Base-by-base conservation (phyloP, 495 filamentous ascomycete species). In the Penicillium samsonianum region DNA sequence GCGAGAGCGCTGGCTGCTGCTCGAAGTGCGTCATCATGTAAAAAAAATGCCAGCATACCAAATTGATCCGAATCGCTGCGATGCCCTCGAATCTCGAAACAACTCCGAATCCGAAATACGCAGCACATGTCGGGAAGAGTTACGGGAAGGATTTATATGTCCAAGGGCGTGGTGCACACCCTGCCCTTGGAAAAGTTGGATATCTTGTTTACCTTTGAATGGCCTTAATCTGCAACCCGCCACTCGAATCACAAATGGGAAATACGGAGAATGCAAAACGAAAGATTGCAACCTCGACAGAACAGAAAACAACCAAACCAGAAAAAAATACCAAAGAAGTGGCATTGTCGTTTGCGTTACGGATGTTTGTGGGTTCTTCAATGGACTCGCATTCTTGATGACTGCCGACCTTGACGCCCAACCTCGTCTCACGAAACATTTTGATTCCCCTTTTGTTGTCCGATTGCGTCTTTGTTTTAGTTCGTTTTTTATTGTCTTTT, bases 11-110 rank as follows among this genome's bases (percentile, higher is more conserved):
- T 31, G 90, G 91, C 41, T 96, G 94, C 76, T 97, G 94, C 76
- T 78, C 81, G 53, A 88, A 86, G 73, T 98, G 93, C 73, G 80
- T 92, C 61, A 78, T 98, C 62, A 95, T 98, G 94, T 98, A 87
- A 88, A 63, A 31, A 25, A 31, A 33, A 5, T 2, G 2, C 30
- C 30, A 40, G 26, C 26, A 35, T 23, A 48, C 26, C 35, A 50
- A n/a, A 37, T n/a, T 22, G 42, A 46, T 11, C 53, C 53, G 53
- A 55, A 55, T 55, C 43, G 20, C 28, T 45, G 51, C 49, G 28
- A 50, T 35, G 12, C 41, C 40, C 20, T 42, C 25, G 35, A 42
- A 23, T 31, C 45, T 22, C 31, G 43, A 37, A 26, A 23, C 28
- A 48, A 42, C 10, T 17, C 17, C 14, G 33, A 47, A 43, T 23